These are phyloP conservation scores for Andrographis paniculata DNA, from an alignment of 305 asterid genomes.

Conservation along the genomic window DNA sequence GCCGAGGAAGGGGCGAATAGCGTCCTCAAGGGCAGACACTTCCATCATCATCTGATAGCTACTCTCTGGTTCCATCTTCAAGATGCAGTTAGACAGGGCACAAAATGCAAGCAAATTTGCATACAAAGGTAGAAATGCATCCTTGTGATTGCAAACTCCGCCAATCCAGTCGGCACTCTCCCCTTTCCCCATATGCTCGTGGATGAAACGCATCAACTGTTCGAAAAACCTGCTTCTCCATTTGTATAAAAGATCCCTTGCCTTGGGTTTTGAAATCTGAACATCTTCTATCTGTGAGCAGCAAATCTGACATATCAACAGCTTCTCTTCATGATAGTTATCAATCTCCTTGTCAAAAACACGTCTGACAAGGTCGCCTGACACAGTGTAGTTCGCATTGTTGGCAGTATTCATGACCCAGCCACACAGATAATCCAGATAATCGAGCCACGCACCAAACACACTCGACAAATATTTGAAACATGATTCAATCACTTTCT, in stretches of 20 bases:
- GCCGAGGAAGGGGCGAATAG: slow-evolving; percentile 50
- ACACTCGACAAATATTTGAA: slow-evolving; percentile 58
- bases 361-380: slow-evolving; percentile 69
- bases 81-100: slow-evolving; percentile 54
- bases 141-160: slow-evolving; percentile 88
- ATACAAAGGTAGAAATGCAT: slow-evolving; percentile 69
- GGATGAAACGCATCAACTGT: slow-evolving; percentile 41
- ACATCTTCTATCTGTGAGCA: slow-evolving; percentile 67
- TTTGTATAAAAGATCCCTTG: slow-evolving; percentile 32
- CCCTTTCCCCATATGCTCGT: slow-evolving; percentile 31
- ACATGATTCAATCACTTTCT: slow-evolving; percentile 73
- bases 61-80: slow-evolving; percentile 30
- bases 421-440: slow-evolving; percentile 59
- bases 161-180: slow-evolving; percentile 65
- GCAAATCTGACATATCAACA: slow-evolving; percentile 71
- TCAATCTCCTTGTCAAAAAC: slow-evolving; percentile 98
- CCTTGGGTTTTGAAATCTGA: slow-evolving; percentile 26
- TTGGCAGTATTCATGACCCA: slow-evolving; percentile 57
- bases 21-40: slow-evolving; percentile 45
- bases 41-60: slow-evolving; percentile 33
- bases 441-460: slow-evolving; percentile 67
- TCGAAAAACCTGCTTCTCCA: slow-evolving; percentile 65
- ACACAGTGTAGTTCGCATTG: slow-evolving; percentile 27
- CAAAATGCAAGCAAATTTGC: slow-evolving; percentile 64
- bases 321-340: slow-evolving; percentile 90